These are phyloP conservation scores for Dothidotthia symphoricarpi DNA, from an alignment of 2,329 filamentous ascomycete species.

Conservation along the genomic window DNA sequence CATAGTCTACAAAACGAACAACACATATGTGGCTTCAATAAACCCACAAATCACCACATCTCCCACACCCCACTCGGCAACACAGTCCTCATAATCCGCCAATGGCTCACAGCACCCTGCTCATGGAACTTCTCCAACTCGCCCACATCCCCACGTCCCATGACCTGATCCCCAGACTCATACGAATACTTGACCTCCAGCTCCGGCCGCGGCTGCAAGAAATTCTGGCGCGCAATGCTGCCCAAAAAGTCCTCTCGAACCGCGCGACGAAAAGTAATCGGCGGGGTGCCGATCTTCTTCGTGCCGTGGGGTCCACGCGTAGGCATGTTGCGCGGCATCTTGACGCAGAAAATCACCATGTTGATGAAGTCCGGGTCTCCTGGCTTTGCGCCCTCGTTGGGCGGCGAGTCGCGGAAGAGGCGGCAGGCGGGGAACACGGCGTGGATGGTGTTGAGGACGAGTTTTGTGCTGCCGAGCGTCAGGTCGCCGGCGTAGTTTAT, in stretches of 20 bases:
- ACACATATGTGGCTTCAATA: neutral
- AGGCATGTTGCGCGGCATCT: constrained; percentile 44
- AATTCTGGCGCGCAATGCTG: constrained; percentile 67
- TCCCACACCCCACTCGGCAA: constrained; percentile 80
- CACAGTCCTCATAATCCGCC: constrained; percentile 86
- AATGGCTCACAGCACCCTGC: constrained; percentile 78
- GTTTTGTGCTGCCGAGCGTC: constrained; percentile 68
- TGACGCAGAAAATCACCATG: constrained; percentile 92
- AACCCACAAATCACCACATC: constrained; percentile 60
- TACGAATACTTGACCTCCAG: constrained; percentile 51
- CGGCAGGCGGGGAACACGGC: constrained; percentile 85
- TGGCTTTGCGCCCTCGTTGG: constrained; percentile 44
- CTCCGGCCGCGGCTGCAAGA: constrained; percentile 71
- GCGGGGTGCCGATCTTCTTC: constrained; percentile 14
- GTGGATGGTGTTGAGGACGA: constrained; percentile 79
- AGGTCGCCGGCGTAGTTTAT: constrained; percentile 97
- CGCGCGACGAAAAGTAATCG: constrained; percentile 66
- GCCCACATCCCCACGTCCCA: constrained; percentile 63
- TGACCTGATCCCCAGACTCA: constrained; percentile 50
- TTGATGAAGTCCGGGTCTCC: constrained; percentile 74
- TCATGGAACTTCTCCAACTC: constrained; percentile 70
- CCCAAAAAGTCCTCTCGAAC: constrained; percentile 65
- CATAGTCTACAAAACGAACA: no score
- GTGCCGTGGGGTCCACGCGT: constrained; percentile 11
- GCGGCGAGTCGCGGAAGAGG: constrained; percentile 76